phyloP scores from a whole-genome alignment of 805 yeast species.

The Cephaloascus fragrans region DNA sequence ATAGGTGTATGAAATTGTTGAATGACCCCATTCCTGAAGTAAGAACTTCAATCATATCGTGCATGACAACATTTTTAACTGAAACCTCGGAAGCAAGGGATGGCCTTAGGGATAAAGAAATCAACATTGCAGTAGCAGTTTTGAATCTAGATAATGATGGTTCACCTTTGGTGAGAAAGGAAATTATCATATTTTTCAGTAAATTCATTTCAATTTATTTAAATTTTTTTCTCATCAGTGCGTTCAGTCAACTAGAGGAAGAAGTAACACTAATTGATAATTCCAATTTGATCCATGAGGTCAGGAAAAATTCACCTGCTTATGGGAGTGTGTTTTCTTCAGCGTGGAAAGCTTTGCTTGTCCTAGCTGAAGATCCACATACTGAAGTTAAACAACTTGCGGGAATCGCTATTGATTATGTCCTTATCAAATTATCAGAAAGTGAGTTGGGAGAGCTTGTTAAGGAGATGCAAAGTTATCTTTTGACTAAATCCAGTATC shows the following conservation, averaged over 20 bases:
- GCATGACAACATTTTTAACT: conserved; percentile 61
- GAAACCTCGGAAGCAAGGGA: conserved; percentile 28
- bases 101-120: conserved; percentile 58
- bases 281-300: conserved; percentile 51
- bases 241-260: conserved; percentile 75
- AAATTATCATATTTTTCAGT: conserved; percentile 69
- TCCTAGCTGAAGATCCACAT: conserved; percentile 82
- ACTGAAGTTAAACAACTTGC: conserved; percentile 68
- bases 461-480: conserved; percentile 52
- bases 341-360: conserved; percentile 77
- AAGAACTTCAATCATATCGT: conserved; percentile 70
- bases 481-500: conserved; percentile 39
- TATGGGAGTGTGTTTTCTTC: conserved; percentile 82
- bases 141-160: conserved; percentile 74
- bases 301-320: conserved; percentile 63
- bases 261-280: conserved; percentile 62
- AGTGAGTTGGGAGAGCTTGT: conserved; percentile 60
- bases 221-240: conserved; percentile 75
- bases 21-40: conserved; percentile 95
- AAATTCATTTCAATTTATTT: conserved; percentile 60
- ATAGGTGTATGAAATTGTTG: conserved; percentile 44
- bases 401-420: conserved; percentile 63
- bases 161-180: conserved; percentile 80
- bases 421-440: conserved; percentile 52
- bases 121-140: conserved; percentile 59